phyloP scores from a whole-genome alignment of 2,329 filamentous ascomycete species.

The Pseudogymnoascus pannorum region DNA sequence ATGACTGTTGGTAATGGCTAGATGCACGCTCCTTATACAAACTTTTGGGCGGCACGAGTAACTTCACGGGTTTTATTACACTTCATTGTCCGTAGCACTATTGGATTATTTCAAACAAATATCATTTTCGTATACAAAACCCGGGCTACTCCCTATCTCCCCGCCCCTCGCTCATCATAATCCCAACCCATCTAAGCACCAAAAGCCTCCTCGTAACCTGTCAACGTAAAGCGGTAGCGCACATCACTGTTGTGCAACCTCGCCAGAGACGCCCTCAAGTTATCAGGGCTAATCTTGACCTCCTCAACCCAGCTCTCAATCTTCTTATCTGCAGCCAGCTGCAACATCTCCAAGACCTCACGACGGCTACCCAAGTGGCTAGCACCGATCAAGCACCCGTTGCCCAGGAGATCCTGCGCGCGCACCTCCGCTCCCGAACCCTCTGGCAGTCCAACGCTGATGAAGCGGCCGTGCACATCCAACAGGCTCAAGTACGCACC shows the following conservation, averaged over 20 bases:
- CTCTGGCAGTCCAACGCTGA: constrained; percentile 73
- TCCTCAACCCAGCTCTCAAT: constrained; percentile 65
- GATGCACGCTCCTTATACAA: no score
- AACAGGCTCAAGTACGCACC: constrained; percentile 67
- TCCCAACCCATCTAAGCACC: constrained; percentile 20
- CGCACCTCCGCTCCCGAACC: constrained; percentile 64
- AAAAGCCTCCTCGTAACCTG: constrained; percentile 61
- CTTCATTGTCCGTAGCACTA: not conserved
- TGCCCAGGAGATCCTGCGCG: constrained; percentile 66
- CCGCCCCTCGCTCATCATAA: not conserved
- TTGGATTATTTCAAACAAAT: not conserved
- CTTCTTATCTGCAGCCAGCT: constrained; percentile 62
- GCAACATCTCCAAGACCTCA: constrained; percentile 66
- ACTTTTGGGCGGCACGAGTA: no score
- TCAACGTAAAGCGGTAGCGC: constrained; percentile 64
- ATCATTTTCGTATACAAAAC: not conserved
- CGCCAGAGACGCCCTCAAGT: constrained; percentile 61
- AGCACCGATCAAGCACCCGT: constrained; percentile 65
- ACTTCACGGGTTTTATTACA: no score
- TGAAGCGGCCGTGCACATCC: constrained; percentile 74
- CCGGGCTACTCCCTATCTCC: not conserved
- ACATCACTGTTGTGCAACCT: constrained; percentile 66
- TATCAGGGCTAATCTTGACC: constrained; percentile 63
- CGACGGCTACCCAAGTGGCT: constrained; percentile 64
- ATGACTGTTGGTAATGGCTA: no score